Conservation (phyloP, 352 stramenopile genomes). For the Pythium brassicae region DNA sequence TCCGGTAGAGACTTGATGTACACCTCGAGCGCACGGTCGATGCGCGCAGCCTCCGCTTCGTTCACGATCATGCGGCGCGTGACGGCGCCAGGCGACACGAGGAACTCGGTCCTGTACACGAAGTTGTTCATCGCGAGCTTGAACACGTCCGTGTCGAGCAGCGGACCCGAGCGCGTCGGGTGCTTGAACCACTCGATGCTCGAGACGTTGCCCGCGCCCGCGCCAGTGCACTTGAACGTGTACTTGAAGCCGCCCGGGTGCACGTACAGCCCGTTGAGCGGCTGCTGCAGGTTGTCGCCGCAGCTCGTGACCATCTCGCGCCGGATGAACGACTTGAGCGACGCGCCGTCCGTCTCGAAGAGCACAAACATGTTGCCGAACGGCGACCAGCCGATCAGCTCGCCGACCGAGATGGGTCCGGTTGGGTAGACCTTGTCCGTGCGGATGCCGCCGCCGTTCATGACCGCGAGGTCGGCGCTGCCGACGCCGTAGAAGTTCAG, state of each 20-base stretch:
- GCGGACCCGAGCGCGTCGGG: conserved; percentile 1
- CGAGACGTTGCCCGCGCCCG: conserved; percentile 19
- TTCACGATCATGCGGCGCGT: conserved; percentile 34
- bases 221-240: conserved; percentile 31
- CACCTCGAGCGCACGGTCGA: conserved; percentile 9
- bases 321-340: conserved; percentile 34
- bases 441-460: conserved; percentile 22
- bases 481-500: conserved; percentile 9
- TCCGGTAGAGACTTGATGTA: conserved; percentile 14
- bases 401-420: conserved; percentile 12
- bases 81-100: background rate
- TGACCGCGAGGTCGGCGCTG: conserved; percentile 14
- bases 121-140: conserved; percentile 21
- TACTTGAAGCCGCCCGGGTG: conserved; percentile 41
- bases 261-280: conserved; percentile 31
- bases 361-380: conserved; percentile 19
- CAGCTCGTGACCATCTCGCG: conserved; percentile 28
- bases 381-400: conserved; percentile 21
- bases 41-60: conserved; percentile 44
- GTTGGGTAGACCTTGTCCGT: conserved; percentile 16
- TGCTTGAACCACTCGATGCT: conserved; percentile 34
- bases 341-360: conserved; percentile 26
- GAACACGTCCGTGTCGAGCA: conserved; percentile 12
- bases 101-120: conserved; percentile 32
- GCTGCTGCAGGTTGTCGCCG: conserved; percentile 16